Conservation (phyloP, 129 eudicot species). For the Ambrosia artemisiifolia region DNA sequence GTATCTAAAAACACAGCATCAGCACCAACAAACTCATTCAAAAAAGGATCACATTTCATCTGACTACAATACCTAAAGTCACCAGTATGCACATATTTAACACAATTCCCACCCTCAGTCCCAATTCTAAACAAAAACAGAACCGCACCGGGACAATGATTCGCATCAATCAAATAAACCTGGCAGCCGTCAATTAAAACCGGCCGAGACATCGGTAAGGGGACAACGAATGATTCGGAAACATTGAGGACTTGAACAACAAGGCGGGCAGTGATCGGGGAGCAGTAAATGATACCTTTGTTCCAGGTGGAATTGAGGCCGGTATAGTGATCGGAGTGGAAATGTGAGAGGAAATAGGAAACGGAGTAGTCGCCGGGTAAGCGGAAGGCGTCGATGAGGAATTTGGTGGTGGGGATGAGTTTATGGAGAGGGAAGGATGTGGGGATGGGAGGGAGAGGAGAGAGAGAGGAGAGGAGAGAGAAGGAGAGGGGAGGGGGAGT, state of each 20-base stretch:
- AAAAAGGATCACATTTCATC: slow-evolving; percentile 44
- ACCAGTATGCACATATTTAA: slow-evolving; percentile 89
- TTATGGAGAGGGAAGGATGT: slow-evolving; percentile 58
- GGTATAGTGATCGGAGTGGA: slow-evolving; percentile 94
- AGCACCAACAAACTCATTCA: slow-evolving; percentile 63
- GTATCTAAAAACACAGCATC: slow-evolving; percentile 86
- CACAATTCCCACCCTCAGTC: slow-evolving; percentile 23
- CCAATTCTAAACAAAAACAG: slow-evolving; percentile 70
- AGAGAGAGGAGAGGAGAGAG: slow-evolving; percentile 32
- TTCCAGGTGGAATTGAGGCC: slow-evolving; percentile 74
- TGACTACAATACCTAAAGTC: slow-evolving; percentile 65
- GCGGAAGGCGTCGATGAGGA: slow-evolving; percentile 74
- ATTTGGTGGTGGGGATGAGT: slow-evolving; percentile 80
- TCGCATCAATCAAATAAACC: slow-evolving; percentile 66
- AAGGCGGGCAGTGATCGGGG: slow-evolving; percentile 57
- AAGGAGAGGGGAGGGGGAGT: slow-evolving; percentile 31
- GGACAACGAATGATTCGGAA: slow-evolving; percentile 30
- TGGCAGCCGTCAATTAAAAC: slow-evolving; percentile 61
- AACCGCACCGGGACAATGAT: slow-evolving; percentile 97
- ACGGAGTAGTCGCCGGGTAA: slow-evolving; percentile 57
- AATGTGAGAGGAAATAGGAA: slow-evolving; percentile 87
- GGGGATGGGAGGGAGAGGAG: slow-evolving; percentile 51
- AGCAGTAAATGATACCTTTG: slow-evolving; percentile 67
- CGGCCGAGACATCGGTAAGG: slow-evolving; percentile 41
- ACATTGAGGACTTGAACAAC: slow-evolving; percentile 48